Percentiles rank a stretch among this genome's conserved stretches.
phyloP scores from a whole-genome alignment of 1,284 basidiomycete species.

The Mycena citricolor region DNA sequence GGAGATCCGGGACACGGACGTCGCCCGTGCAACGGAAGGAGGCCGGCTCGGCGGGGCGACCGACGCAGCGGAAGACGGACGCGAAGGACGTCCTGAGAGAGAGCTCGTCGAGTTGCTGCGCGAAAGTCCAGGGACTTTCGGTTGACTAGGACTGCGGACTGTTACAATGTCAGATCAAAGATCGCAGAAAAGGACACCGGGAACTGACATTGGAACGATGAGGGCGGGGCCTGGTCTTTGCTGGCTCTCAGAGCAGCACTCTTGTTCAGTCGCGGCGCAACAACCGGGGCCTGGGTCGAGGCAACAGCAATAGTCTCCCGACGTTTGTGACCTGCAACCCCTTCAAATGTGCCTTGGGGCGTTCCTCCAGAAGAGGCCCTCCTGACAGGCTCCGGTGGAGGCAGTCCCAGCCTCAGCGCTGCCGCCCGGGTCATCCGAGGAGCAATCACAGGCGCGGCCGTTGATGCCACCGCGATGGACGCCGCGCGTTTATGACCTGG shows the following conservation, averaged over 20 bases:
- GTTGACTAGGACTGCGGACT: slow-evolving; percentile 44
- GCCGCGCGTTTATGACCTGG: slow-evolving; percentile 74
- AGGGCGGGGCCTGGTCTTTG: slow-evolving; percentile 61
- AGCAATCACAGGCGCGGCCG: slow-evolving; percentile 66
- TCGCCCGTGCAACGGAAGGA: slow-evolving; percentile 17
- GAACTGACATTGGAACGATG: slow-evolving; percentile 63
- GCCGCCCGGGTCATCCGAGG: slow-evolving; percentile 77
- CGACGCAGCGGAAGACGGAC: slow-evolving; percentile 31
- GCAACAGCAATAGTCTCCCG: slow-evolving; percentile 70
- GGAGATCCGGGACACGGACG: slow-evolving; percentile 23
- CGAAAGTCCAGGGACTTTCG: slow-evolving; percentile 43
- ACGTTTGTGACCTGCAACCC: slow-evolving; percentile 80
- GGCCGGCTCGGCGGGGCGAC: slow-evolving; percentile 23
- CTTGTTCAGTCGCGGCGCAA: slow-evolving; percentile 67
- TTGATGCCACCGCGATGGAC: slow-evolving; percentile 69
- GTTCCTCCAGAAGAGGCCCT: slow-evolving; percentile 24
- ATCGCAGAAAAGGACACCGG: not conserved
- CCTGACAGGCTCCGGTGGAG: slow-evolving; percentile 37
- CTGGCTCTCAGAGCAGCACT: slow-evolving; percentile 63
- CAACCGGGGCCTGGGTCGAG: slow-evolving; percentile 58
- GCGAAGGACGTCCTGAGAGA: slow-evolving; percentile 27
- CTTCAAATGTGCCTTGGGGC: slow-evolving; percentile 55
- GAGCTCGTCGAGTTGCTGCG: slow-evolving; percentile 40
- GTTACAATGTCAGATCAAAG: not conserved
- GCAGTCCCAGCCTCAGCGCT: slow-evolving; percentile 59